Evolutionary conservation across 2,329 filamentous ascomycete genomes (phyloP), one percentile per base, ranked within the genome.

Genomic region (Didymosphaeria variabile): DNA sequence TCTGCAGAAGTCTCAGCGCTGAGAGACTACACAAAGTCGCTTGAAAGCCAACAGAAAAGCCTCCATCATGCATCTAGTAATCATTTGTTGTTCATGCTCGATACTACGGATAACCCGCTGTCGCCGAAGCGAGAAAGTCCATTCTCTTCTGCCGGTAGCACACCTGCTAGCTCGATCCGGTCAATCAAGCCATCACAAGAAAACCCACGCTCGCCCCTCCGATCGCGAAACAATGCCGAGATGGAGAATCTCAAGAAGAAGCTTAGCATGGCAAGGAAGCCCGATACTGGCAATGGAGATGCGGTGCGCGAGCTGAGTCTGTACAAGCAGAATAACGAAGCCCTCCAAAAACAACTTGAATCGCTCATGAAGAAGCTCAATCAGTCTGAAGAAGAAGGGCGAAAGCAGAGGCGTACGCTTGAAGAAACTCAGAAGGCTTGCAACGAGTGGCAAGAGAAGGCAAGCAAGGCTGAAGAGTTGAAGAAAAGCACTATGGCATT

Each of bases 321-420:
- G 29, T 74, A 78, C 52, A 76, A 74, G 42, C 73, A 79, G 19
- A 74, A 78, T 23, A 73, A 76, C 55, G 67, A 72, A 12, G 72
- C 75, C 17, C 72, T 77, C 12, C 69, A 76, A n/a, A 75, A 74
- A 32, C 74, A 77, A 45, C 75, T 81, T 32, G 68, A 70, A 32
- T 78, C 76, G 21, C 70, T 82, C 34, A 79, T 80, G 70, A 69
- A 74, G 5, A 80, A 79, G 32, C 63, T 81, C 21, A 75, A 74
- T 10, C 75, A 79, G 34, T 72, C 76, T 0, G 80, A 79, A 61
- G 74, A 79, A 52, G 72, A 65, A 17, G 73, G 76, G 56, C 64
- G 73, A 49, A 63, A 69, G 2, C 66, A 79, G 13, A 72, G 66
- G 51, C 69, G 63, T 26, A 70, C 65, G 10, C 62, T 77, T n/a